Conservation (phyloP, 2,329 filamentous ascomycete genomes). For the Apiospora marii region DNA sequence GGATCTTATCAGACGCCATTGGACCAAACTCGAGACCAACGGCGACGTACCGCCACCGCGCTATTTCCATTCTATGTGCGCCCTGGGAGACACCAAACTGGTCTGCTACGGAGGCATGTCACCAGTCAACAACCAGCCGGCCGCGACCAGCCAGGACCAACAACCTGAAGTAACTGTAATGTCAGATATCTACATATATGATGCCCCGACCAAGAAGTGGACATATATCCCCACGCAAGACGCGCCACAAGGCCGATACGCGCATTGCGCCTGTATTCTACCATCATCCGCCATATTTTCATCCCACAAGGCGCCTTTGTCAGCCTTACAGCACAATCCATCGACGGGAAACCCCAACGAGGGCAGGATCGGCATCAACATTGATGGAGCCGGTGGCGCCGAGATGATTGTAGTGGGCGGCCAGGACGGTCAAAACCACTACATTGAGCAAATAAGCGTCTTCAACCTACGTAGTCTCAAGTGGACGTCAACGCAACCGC, state of each 20-base stretch:
- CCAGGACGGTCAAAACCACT: slow-evolving; percentile 97
- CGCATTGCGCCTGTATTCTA: slow-evolving; percentile 92
- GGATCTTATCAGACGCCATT: slow-evolving; percentile 89
- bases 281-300: slow-evolving; percentile 89
- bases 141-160: slow-evolving; percentile 61
- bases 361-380: slow-evolving; percentile 84
- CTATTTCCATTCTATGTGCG: slow-evolving; percentile 97
- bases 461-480: slow-evolving; percentile 95
- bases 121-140: slow-evolving; percentile 66
- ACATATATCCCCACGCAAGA: slow-evolving; percentile 83
- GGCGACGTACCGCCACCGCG: slow-evolving; percentile 90
- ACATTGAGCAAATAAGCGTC: slow-evolving; percentile 98
- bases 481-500: slow-evolving; percentile 88
- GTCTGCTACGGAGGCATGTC: slow-evolving; percentile 99
- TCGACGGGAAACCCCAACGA: slow-evolving; percentile 84
- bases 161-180: slow-evolving; percentile 90
- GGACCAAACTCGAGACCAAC: slow-evolving; percentile 85
- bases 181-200: slow-evolving; percentile 97
- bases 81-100: slow-evolving; percentile 91
- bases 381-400: slow-evolving; percentile 90
- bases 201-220: slow-evolving; percentile 84
- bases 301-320: slow-evolving; percentile 82
- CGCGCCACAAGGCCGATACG: slow-evolving; percentile 91
- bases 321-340: slow-evolving; percentile 89
- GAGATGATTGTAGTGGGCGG: slow-evolving; percentile 98